Conservation (phyloP, 2,329 filamentous ascomycete genomes). For the Didymella pomorum region DNA sequence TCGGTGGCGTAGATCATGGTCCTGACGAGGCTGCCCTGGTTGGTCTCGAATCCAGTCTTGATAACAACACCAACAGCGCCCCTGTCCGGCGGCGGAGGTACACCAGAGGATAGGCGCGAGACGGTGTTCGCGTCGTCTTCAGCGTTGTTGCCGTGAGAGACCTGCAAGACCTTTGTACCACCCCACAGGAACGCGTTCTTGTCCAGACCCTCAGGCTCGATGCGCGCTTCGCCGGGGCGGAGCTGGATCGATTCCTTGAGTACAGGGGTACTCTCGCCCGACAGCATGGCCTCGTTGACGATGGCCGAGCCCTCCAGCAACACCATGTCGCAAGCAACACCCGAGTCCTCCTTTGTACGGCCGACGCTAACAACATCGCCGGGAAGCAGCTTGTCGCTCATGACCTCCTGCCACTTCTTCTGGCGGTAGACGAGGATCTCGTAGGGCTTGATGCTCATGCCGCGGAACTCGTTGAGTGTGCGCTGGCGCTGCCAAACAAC, state of each 20-base stretch:
- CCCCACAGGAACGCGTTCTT: conserved; percentile 98
- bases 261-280: conserved; percentile 94
- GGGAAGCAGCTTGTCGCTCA: conserved; percentile 90
- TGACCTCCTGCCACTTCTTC: conserved; percentile 85
- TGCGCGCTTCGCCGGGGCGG: conserved; percentile 77
- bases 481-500: conserved; percentile 99
- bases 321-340: conserved; percentile 96
- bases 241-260: conserved; percentile 96
- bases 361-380: conserved; percentile 92
- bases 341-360: conserved; percentile 94
- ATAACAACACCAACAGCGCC: conserved; percentile 93
- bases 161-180: conserved; percentile 95
- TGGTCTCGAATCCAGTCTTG: conserved; percentile 98
- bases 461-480: conserved; percentile 93
- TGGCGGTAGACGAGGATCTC: conserved; percentile 89
- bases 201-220: conserved; percentile 91
- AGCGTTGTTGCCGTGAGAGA: conserved; percentile 84
- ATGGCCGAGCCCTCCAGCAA: conserved; percentile 94
- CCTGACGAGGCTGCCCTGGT: conserved; percentile 93
- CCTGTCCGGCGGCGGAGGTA: conserved; percentile 86
- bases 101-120: conserved; percentile 75
- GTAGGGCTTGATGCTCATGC: conserved; percentile 99
- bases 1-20: conserved; percentile 99
- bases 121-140: conserved; percentile 68
- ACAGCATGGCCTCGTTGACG: conserved; percentile 99